phyloP scores from a whole-genome alignment of 176 grass and related monocot genomes.

The Raddia guianensis region DNA sequence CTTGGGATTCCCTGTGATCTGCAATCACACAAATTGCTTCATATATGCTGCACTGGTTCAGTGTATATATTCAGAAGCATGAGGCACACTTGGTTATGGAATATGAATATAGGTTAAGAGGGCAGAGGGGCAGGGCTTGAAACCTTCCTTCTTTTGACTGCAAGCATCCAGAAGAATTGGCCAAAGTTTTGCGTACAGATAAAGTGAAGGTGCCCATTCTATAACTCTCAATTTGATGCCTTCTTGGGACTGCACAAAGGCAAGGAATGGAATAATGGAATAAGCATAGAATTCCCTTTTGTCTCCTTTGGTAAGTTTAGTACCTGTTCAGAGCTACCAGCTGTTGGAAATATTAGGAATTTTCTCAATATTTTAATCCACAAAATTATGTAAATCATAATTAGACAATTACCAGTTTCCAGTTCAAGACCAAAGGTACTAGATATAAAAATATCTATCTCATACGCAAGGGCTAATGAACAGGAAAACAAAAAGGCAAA shows the following conservation, averaged over 20 bases:
- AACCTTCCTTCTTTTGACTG: slow-evolving; percentile 79
- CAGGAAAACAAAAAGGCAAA: too few species aligned
- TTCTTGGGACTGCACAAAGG: slow-evolving; percentile 74
- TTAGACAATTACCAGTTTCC: too few species aligned
- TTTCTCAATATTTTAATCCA: too few species aligned
- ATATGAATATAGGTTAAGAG: slow-evolving; percentile 48
- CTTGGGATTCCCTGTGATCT: slow-evolving; percentile 20
- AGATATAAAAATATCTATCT: too few species aligned
- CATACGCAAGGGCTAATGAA: too few species aligned
- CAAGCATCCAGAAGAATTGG: slow-evolving; percentile 79
- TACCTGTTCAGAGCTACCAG: slow-evolving; percentile 58
- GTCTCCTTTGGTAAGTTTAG: slow-evolving; percentile 90
- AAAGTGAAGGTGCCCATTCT: slow-evolving; percentile 65
- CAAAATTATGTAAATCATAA: too few species aligned
- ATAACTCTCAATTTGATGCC: slow-evolving; percentile 53
- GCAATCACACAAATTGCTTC: slow-evolving; percentile 30
- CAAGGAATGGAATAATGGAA: slow-evolving; percentile 73
- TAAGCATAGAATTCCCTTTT: slow-evolving; percentile 84
- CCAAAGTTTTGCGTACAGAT: slow-evolving; percentile 53
- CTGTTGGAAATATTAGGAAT: too few species aligned
- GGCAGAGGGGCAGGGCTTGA: slow-evolving; percentile 46
- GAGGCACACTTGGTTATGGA: slow-evolving; percentile 20
- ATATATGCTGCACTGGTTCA: slow-evolving; percentile 13
- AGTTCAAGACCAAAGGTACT: too few species aligned
- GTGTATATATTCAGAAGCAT: slow-evolving; percentile 32